phyloP scores from a whole-genome alignment of 2,329 filamentous ascomycete species.

The Cercospora janseana region DNA sequence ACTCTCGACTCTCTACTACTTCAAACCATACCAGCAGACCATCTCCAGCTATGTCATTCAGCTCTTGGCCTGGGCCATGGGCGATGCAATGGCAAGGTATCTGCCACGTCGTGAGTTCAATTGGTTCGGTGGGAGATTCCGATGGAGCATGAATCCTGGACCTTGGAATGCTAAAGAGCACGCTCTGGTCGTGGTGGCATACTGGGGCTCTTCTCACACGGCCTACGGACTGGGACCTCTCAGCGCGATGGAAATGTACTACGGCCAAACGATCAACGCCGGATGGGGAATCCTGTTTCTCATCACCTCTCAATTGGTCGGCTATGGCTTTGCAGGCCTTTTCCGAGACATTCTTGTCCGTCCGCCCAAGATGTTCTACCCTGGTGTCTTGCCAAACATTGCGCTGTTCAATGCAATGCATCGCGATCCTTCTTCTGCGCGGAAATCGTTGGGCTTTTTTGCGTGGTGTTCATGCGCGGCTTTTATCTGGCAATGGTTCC shows the following conservation, averaged over 20 bases:
- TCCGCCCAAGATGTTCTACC: conserved; percentile 87
- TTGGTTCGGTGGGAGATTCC: conserved; percentile 29
- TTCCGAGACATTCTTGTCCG: conserved; percentile 77
- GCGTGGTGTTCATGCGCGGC: conserved; percentile 18
- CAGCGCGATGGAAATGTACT: conserved; percentile 22
- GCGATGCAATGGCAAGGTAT: conserved; percentile 18
- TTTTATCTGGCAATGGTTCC: conserved; percentile 38
- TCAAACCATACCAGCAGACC: conserved; percentile 20
- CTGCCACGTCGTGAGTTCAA: conserved; percentile 29
- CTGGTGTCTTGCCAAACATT: conserved; percentile 37
- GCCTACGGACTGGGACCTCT: conserved; percentile 20
- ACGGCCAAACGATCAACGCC: conserved; percentile 16
- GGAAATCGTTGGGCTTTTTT: conserved; percentile 18
- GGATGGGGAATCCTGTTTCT: conserved; percentile 21
- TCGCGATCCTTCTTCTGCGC: conserved; percentile 17
- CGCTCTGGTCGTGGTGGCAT: conserved; percentile 37
- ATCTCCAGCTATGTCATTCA: conserved; percentile 16
- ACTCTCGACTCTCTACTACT: conserved; percentile 22
- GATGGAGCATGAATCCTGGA: conserved; percentile 37
- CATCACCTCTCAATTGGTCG: conserved; percentile 45
- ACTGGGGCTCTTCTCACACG: conserved; percentile 30
- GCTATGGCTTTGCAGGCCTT: conserved; percentile 80
- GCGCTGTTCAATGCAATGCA: conserved; percentile 24
- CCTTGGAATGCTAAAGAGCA: conserved; percentile 41
- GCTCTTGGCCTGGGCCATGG: conserved; percentile 21